A percentile compares a stretch with the other conserved stretches of the same genome.
Evolutionary conservation across 2,329 filamentous ascomycete species (phyloP).

Genomic region (Colletotrichum noveboracense): DNA sequence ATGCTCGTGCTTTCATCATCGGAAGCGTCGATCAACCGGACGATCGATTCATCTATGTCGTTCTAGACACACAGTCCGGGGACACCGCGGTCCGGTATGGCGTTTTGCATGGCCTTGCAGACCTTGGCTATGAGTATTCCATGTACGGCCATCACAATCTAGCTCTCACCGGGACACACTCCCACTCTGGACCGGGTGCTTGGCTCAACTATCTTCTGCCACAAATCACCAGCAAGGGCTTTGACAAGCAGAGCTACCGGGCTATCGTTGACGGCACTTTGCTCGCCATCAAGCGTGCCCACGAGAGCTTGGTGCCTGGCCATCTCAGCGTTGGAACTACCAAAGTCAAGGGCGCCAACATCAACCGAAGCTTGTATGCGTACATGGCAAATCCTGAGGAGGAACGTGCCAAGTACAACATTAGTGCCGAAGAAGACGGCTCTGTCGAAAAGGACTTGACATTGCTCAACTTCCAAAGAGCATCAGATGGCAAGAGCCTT

Average conservation of each 20-base stretch:
- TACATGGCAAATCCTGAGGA: conserved; percentile 84
- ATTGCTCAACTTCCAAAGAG: conserved; percentile 74
- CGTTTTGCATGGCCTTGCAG: conserved; percentile 73
- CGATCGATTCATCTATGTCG: conserved; percentile 83
- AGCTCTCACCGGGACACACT: conserved; percentile 91
- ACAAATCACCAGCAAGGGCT: conserved; percentile 86
- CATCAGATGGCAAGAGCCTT: conserved; percentile 73
- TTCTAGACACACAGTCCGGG: conserved; percentile 84
- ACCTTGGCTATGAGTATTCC: conserved; percentile 73
- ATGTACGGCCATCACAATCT: conserved; percentile 80
- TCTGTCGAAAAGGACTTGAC: conserved; percentile 66
- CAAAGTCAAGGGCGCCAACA: conserved; percentile 76
- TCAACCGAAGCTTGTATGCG: conserved; percentile 87
- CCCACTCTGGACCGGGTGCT: conserved; percentile 85
- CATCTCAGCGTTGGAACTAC: conserved; percentile 67
- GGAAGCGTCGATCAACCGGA: conserved; percentile 67
- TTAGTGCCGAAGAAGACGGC: conserved; percentile 39
- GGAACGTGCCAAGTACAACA: conserved; percentile 73
- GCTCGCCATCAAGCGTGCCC: conserved; percentile 79
- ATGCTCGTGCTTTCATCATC: conserved; percentile 87
- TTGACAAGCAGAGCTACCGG: conserved; percentile 82
- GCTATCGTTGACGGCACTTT: conserved; percentile 87
- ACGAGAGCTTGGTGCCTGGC: conserved; percentile 62
- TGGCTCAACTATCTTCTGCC: conserved; percentile 94
- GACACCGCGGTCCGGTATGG: conserved; percentile 88